Base-by-base conservation (phyloP, 805 yeast species). In the Kurtzmaniella fragi region DNA sequence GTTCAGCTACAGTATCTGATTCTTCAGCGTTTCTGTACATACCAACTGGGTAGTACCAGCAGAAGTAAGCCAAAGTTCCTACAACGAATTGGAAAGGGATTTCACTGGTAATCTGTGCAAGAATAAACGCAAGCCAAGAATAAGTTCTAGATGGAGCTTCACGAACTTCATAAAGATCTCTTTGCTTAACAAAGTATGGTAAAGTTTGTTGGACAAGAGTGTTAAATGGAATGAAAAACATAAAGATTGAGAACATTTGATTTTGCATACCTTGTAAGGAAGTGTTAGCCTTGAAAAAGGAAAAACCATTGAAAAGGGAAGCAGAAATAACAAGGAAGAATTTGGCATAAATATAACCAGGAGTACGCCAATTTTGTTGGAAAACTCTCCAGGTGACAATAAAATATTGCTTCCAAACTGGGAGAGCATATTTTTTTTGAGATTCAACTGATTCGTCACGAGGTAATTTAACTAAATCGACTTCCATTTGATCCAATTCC, bases 211-310 rank as follows among this genome's bases (percentile, higher is more conserved):
- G 77, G 36, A 78, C 54, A 49, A 80, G 52, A 17, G 84, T 78
- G 46, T 71, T 71, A 61, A 78, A 70, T 36, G 74, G 64, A 49
- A 77, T 70, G 31, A 77, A 55, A 51, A 79, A 73, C 87, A 84
- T 81, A 65, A 85, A 85, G 32, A 82, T 54, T 2, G 89, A 70
- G 50, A 83, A 77, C 88, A 84, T 80, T 65, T 83, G 86, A 58
- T 54, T 86, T 81, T 78, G 62, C 40, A 56, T 45, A n/a, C 62
- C 63, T 40, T 54, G 57, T 39, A 59, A 31, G 12, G 51, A 42
- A 35, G 36, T 45, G 11, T 54, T 75, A 31, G 80, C 73, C 48
- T 80, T 71, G 64, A 71, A 80, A 60, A 78, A 84, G 1, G 77
- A 62, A 56, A 84, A 83, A 27, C 93, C 93, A 45, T 80, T 72